phyloP scores from a whole-genome alignment of 2,329 filamentous ascomycete genomes.

The Fusarium sp. region DNA sequence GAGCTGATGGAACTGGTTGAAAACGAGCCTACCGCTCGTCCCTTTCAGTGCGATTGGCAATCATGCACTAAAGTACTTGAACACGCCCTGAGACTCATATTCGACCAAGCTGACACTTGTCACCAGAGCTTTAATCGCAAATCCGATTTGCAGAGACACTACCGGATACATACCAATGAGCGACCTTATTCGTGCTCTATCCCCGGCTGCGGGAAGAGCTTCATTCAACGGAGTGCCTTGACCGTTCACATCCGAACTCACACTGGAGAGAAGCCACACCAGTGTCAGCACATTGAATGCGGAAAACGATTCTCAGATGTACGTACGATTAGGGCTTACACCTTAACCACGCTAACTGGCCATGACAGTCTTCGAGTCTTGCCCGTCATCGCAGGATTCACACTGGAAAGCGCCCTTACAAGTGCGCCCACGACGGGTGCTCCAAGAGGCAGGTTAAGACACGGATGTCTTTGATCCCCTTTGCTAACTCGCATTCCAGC shows the following conservation, averaged over 20 bases:
- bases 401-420: conserved; percentile 75
- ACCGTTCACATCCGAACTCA: conserved; percentile 79
- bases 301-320: conserved; percentile 79
- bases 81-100: not conserved
- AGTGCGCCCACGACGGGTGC: conserved; percentile 71
- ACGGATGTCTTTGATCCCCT: not conserved
- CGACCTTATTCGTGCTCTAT: conserved; percentile 73
- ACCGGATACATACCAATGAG: conserved; percentile 79
- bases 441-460: conserved; percentile 64
- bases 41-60: conserved; percentile 74
- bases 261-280: conserved; percentile 78
- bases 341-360: conserved; percentile 14
- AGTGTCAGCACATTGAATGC: conserved; percentile 74
- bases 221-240: conserved; percentile 77
- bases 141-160: conserved; percentile 77
- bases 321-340: conserved; percentile 46
- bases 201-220: conserved; percentile 74
- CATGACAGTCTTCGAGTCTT: conserved; percentile 70
- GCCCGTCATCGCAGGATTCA: conserved; percentile 75
- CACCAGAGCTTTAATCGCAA: conserved; percentile 77
- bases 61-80: conserved; percentile 69
- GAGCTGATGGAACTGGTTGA: conserved; percentile 75
- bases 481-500: conserved; percentile 54
- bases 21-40: conserved; percentile 71
- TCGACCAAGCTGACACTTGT: conserved; percentile 19